These are phyloP conservation scores for Talaromyces islandicus DNA, from an alignment of 2,329 filamentous ascomycete species.

Conservation along the genomic window DNA sequence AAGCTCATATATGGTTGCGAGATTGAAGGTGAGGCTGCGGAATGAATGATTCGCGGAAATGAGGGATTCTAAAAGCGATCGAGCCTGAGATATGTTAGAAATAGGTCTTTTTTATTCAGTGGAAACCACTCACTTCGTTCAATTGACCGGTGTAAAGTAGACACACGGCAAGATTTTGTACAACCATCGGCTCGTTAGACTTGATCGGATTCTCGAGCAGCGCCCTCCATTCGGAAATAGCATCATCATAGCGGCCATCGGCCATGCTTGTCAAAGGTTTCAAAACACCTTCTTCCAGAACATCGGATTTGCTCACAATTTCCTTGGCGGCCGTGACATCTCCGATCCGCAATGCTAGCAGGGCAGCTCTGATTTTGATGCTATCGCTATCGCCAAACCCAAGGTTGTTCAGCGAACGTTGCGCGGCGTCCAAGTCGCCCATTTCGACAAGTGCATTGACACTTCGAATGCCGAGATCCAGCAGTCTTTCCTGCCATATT, in stretches of 20 bases:
- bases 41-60: slow-evolving; percentile 61
- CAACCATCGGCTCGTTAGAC: slow-evolving; percentile 60
- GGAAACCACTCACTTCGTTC: slow-evolving; percentile 51
- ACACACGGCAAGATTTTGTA: slow-evolving; percentile 78
- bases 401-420: slow-evolving; percentile 54
- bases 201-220: slow-evolving; percentile 42
- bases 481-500: slow-evolving; percentile 66
- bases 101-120: not conserved
- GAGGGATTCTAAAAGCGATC: slow-evolving; percentile 59
- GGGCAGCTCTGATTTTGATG: slow-evolving; percentile 41
- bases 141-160: slow-evolving; percentile 75
- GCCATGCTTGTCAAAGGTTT: slow-evolving; percentile 70
- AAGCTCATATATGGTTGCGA: slow-evolving; percentile 86
- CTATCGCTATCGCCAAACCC: slow-evolving; percentile 19
- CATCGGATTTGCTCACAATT: slow-evolving; percentile 40
- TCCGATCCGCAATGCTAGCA: slow-evolving; percentile 74
- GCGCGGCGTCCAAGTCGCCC: slow-evolving; percentile 77
- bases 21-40: slow-evolving; percentile 77
- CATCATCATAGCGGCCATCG: slow-evolving; percentile 64
- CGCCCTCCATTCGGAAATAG: slow-evolving; percentile 55
- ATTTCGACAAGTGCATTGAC: slow-evolving; percentile 56
- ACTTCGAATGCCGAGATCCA: slow-evolving; percentile 64
- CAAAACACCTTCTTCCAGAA: slow-evolving; percentile 35
- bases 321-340: slow-evolving; percentile 62
- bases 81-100: slow-evolving; percentile 45